Evolutionary conservation across 2,329 filamentous ascomycete genomes (phyloP).

Genomic region (Aureobasidium leucospermi): DNA sequence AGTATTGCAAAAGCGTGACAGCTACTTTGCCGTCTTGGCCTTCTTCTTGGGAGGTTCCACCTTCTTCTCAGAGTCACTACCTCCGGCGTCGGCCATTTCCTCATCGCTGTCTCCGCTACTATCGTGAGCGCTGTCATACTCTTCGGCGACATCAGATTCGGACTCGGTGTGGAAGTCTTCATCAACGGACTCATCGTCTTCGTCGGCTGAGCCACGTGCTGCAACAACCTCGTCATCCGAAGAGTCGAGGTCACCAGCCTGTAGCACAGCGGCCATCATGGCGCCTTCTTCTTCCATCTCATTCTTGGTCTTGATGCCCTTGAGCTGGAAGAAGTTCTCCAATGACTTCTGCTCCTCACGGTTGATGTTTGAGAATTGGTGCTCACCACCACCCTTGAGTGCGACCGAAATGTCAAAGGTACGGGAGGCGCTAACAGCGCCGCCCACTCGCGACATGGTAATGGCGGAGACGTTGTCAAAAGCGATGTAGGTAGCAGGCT

Average conservation of each 20-base stretch:
- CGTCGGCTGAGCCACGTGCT: slow-evolving; percentile 85
- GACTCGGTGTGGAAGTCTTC: slow-evolving; percentile 92
- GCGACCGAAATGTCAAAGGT: slow-evolving; percentile 96
- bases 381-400: slow-evolving; percentile 83
- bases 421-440: slow-evolving; percentile 84
- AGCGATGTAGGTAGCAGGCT: slow-evolving; percentile 93
- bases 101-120: slow-evolving; percentile 67
- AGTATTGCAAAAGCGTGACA: neutral
- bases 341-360: slow-evolving; percentile 93
- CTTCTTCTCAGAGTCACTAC: slow-evolving; percentile 43
- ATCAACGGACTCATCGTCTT: slow-evolving; percentile 90
- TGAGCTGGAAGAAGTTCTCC: slow-evolving; percentile 96
- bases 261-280: slow-evolving; percentile 69
- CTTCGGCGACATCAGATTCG: slow-evolving; percentile 92
- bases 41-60: slow-evolving; percentile 59
- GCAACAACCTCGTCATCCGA: slow-evolving; percentile 70
- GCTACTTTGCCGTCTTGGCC: slow-evolving; percentile 40
- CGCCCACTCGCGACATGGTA: slow-evolving; percentile 91
- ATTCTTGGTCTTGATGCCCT: slow-evolving; percentile 93
- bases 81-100: slow-evolving; percentile 57
- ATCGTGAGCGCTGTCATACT: slow-evolving; percentile 87
- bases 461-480: slow-evolving; percentile 89
- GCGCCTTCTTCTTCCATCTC: slow-evolving; percentile 86
- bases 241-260: slow-evolving; percentile 69
- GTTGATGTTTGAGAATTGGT: slow-evolving; percentile 99